A percentile compares a stretch with the other conserved stretches of the same genome.
Evolutionary conservation across 2,329 filamentous ascomycete genomes (phyloP).

Genomic region (Coniochaeta prunicola): DNA sequence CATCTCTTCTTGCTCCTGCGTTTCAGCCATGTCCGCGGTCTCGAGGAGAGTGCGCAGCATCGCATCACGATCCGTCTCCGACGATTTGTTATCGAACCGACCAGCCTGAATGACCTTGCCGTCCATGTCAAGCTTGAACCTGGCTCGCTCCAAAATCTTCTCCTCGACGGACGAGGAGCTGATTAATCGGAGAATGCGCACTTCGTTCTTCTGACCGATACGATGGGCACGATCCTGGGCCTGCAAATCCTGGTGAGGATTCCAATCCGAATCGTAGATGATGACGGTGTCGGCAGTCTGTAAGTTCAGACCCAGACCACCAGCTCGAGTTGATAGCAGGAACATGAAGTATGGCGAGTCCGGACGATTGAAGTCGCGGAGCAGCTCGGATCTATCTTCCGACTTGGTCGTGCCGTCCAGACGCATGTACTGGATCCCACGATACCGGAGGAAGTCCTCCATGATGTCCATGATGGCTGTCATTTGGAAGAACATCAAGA

Average conservation of each 20-base stretch:
- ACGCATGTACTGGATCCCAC: conserved; percentile 79
- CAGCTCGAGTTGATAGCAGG: conserved; percentile 94
- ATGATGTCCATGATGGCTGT: conserved; percentile 99
- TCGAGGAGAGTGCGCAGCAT: conserved; percentile 92
- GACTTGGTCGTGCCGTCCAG: conserved; percentile 96
- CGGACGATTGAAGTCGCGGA: conserved; percentile 84
- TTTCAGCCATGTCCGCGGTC: conserved; percentile 63
- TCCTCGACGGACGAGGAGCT: conserved; percentile 97
- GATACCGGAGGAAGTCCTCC: conserved; percentile 90
- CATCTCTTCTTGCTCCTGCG: conserved; percentile 86
- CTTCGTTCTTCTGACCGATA: conserved; percentile 99
- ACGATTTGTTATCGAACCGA: conserved; percentile 99
- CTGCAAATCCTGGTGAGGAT: conserved; percentile 97
- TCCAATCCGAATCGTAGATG: conserved; percentile 99
- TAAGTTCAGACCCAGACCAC: conserved; percentile 93
- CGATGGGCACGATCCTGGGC: conserved; percentile 99
- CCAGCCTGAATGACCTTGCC: conserved; percentile 98
- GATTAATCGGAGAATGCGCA: conserved; percentile 91
- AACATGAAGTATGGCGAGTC: conserved; percentile 95
- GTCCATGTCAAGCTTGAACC: conserved; percentile 98
- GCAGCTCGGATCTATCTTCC: conserved; percentile 87
- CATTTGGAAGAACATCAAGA: conserved; percentile 99
- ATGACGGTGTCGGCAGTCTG: conserved; percentile 98
- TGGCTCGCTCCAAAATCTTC: conserved; percentile 93
- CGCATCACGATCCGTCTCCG: conserved; percentile 94